Percentiles rank a stretch among this genome's conserved stretches.
These are phyloP conservation scores for Fusarium sp. DNA, from an alignment of 2,329 filamentous ascomycete species.

Conservation along the genomic window DNA sequence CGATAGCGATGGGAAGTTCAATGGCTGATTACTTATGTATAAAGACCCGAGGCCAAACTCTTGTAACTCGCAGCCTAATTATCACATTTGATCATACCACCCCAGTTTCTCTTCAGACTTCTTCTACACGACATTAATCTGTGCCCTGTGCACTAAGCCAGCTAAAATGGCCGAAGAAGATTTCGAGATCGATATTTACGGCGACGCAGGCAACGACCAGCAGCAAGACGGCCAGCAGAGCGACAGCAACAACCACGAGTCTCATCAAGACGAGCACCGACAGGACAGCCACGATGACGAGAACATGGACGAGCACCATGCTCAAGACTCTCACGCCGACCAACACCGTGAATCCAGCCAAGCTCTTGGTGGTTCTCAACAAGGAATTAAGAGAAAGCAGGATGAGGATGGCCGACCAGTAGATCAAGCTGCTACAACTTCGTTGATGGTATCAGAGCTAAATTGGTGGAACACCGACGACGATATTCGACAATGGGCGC, in stretches of 20 bases:
- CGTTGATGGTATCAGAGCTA: constrained; percentile 88
- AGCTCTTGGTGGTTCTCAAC: constrained; percentile 50
- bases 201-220: constrained; percentile 65
- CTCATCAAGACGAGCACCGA: constrained; percentile 47
- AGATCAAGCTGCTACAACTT: constrained; percentile 72
- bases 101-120: constrained; percentile 21
- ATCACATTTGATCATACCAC: constrained; percentile 41
- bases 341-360: constrained; percentile 57
- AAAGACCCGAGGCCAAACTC: constrained; percentile 43
- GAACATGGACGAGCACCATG: constrained; percentile 57
- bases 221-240: constrained; percentile 55
- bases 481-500: constrained; percentile 88
- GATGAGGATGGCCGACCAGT: constrained; percentile 70
- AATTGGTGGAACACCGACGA: constrained; percentile 99
- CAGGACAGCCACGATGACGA: constrained; percentile 54
- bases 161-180: constrained; percentile 75
- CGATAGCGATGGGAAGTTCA: constrained; percentile 38
- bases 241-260: constrained; percentile 40
- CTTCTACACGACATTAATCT: constrained; percentile 29
- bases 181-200: constrained; percentile 80
- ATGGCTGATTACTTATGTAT: constrained; percentile 45
- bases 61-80: constrained; percentile 49
- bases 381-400: constrained; percentile 72
- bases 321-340: constrained; percentile 54
- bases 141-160: constrained; percentile 27